Percentiles rank a stretch among this genome's conserved stretches.
phyloP scores from a whole-genome alignment of 2,329 filamentous ascomycete genomes.

The Erysiphe pulchra region DNA sequence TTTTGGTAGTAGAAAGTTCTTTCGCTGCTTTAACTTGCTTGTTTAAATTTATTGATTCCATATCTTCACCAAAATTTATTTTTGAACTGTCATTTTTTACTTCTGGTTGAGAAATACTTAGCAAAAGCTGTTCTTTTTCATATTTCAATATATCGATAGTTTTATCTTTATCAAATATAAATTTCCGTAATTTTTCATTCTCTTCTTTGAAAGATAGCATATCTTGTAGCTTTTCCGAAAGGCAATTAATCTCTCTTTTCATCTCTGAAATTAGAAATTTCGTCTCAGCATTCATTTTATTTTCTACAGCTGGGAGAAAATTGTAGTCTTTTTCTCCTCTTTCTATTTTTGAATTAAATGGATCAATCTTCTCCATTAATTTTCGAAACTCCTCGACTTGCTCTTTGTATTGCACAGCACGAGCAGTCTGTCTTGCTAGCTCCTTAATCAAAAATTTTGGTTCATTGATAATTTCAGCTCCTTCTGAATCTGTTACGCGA shows the following conservation, averaged over 20 bases:
- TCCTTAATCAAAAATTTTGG: conserved; percentile 24
- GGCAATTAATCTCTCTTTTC: conserved; percentile 26
- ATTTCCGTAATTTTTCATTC: conserved; percentile 23
- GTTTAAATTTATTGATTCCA: too few species aligned
- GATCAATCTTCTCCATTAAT: conserved; percentile 17
- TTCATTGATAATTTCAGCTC: conserved; percentile 16
- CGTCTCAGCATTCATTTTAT: conserved; percentile 19
- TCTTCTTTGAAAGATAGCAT: conserved; percentile 25
- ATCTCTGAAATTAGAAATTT: conserved; percentile 15
- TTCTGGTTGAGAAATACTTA: too few species aligned
- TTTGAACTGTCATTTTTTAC: too few species aligned
- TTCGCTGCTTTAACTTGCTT: too few species aligned
- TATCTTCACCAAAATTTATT: too few species aligned
- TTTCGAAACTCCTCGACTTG: conserved; percentile 32
- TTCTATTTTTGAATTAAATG: conserved; percentile 5
- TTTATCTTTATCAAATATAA: conserved; percentile 21
- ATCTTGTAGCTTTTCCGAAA: conserved; percentile 27
- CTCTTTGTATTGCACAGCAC: conserved; percentile 29
- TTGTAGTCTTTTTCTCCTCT: conserved; percentile 13
- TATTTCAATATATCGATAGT: conserved; percentile 8
- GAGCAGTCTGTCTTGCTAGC: conserved; percentile 28
- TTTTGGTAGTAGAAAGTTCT: too few species aligned
- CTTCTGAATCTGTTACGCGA: conserved; percentile 14
- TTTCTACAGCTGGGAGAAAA: conserved; percentile 24
- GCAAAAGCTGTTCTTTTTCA: conserved; percentile 6